Percentiles rank a stretch among this genome's conserved stretches.
Conservation (phyloP, 2,329 filamentous ascomycete species). For the Alternaria novae-zelandiae region DNA sequence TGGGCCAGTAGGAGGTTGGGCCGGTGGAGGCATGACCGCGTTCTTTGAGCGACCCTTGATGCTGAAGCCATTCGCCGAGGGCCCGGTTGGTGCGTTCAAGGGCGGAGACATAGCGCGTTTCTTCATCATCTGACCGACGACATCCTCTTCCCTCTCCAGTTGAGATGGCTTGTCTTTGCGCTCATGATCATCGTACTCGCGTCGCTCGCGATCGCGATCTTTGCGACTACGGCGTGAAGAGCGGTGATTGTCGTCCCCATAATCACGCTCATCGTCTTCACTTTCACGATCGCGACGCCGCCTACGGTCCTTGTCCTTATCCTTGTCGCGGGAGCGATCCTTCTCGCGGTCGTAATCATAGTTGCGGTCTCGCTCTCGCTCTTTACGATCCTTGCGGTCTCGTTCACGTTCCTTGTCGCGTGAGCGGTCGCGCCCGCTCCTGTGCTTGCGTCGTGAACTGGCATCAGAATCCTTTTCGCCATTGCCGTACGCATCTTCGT, state of each 20-base stretch:
- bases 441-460: conserved; percentile 46
- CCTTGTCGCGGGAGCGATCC: conserved; percentile 44
- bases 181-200: conserved; percentile 26
- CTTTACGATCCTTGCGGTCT: conserved; percentile 52
- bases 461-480: conserved; percentile 36
- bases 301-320: conserved; percentile 52
- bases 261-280: conserved; percentile 45
- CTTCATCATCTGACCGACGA: conserved; percentile 37
- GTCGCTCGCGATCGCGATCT: conserved; percentile 49
- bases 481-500: conserved; percentile 39
- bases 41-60: conserved; percentile 45
- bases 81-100: conserved; percentile 44
- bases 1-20: conserved; percentile 47
- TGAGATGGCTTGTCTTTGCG: conserved; percentile 21
- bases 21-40: conserved; percentile 35
- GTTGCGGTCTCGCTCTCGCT: conserved; percentile 62
- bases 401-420: conserved; percentile 43
- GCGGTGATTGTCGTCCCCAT: conserved; percentile 50
- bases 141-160: conserved; percentile 26
- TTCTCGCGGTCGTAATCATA: conserved; percentile 45
- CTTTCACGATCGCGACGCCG: conserved; percentile 58
- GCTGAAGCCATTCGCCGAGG: conserved; percentile 55
- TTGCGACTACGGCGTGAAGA: conserved; percentile 52
- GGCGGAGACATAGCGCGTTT: conserved; percentile 41
- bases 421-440: conserved; percentile 37